Percentiles rank a stretch among this genome's conserved stretches.
These are phyloP conservation scores for Litsea cubeba DNA, from an alignment of 164 flowering plant genomes.

Conservation along the genomic window DNA sequence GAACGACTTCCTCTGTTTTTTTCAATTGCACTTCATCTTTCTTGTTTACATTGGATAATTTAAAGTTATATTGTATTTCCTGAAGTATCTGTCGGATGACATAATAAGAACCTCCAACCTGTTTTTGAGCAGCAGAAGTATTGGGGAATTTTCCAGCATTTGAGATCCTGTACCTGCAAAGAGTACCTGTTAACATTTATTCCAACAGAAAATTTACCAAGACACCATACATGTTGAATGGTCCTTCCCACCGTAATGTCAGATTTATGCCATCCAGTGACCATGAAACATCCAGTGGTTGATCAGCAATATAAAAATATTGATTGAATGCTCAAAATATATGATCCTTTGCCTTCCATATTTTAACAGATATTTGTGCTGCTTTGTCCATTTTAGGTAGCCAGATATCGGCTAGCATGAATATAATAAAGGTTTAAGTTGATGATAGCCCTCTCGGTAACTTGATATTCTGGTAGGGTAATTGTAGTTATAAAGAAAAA, in stretches of 20 bases:
- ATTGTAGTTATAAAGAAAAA: too few relatives aligned
- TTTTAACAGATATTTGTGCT: neutral
- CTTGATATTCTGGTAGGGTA: too few relatives aligned
- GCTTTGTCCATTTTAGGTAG: neutral
- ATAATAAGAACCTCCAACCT: slow-evolving; percentile 66
- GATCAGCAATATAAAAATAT: neutral
- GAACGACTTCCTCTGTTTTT: slow-evolving; percentile 8
- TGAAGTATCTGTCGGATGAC: slow-evolving; percentile 40
- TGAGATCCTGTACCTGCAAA: slow-evolving; percentile 45
- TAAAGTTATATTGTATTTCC: slow-evolving; percentile 41
- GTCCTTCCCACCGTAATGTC: neutral
- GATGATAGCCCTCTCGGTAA: neutral
- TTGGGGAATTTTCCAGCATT: slow-evolving; percentile 65
- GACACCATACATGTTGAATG: neutral
- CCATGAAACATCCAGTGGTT: neutral
- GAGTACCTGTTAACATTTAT: neutral
- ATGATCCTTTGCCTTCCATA: neutral
- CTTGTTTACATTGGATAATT: slow-evolving; percentile 7
- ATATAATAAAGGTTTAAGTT: neutral
- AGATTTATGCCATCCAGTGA: neutral
- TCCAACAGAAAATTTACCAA: slow-evolving; percentile 3
- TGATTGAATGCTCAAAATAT: neutral
- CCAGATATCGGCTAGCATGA: neutral
- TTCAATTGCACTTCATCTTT: slow-evolving; percentile 3
- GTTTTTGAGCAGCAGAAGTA: slow-evolving; percentile 17